Base-by-base conservation (phyloP, 192 early-diverging fungal species). In the Cladochytrium replicatum region DNA sequence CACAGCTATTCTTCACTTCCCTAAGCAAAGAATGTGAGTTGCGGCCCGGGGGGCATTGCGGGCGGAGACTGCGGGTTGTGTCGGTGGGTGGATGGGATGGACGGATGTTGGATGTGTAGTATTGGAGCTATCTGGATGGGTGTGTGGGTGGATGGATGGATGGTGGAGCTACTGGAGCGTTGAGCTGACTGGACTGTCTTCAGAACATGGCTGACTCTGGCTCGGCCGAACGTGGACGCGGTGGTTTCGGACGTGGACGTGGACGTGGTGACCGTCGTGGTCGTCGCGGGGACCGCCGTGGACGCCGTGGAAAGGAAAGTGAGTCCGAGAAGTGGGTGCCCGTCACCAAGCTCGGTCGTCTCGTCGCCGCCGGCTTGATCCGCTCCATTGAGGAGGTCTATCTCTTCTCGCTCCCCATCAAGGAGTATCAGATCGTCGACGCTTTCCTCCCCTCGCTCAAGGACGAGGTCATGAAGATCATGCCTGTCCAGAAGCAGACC, bases 401-500 rank as follows among this genome's bases (percentile, higher is more conserved):
- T 74, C 68, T 93, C 49, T 97, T 91, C 82, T 94, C 93, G 34
- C 84, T 97, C 53, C 91, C 93, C 53, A 88, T 97, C 83, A 97
- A 97, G 85, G 93, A 97, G 75, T 97, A 87, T 84, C 93, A 97
- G 80, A 88, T 97, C 54, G 83, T 97, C 60, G 93, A 97, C 68
- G 74, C 71, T 65, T 93, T 97, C 84, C 73, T 97, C 37, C 87
- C 88, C 67, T 80, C 82, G 67, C 83, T 97, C 58, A 91, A 91
- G 86, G 93, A 97, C 74, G 88, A 97, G 78, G 93, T 97, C 53
- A 97, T 97, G 93, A 97, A 97, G 85, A 92, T 97, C 66, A 94
- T 91, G 78, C 93, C 93, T 48, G 93, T 97, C 59, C 93, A 97
- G 83, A 97, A 97, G 86, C 93, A 97, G 77, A 97, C 93, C 68